Evolutionary conservation across 108 stramenopile species (phyloP), one percentile per base, ranked within the genome.

Genomic region (Schizochytrium sp.): DNA sequence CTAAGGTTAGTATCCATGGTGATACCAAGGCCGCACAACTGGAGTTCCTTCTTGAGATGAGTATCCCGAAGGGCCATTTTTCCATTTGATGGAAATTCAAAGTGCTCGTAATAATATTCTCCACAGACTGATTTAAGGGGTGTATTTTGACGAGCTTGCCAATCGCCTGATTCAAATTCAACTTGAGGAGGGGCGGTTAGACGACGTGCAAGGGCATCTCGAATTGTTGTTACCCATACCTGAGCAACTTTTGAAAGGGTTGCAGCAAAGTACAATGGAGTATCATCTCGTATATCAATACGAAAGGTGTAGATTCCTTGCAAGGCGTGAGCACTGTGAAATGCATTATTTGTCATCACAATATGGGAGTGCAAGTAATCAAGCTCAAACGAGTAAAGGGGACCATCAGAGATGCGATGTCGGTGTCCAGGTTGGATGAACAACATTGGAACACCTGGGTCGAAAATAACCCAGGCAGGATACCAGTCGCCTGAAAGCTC

Each of bases 391-490:
- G 64, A 44, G 42, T 7, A 69, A 44, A 69, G 64, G 28, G 42
- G 40, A 7, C 64, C 64, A 3, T 69, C 64, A 2, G 12, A 0
- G 8, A 69, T 44, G 10, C 64, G 40, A 3, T 69, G 64, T 7
- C 64, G 64, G 64, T 69, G 64, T 7, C 64, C 64, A 44, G 44
- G 64, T 44, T 69, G 64, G 3, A 69, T 44, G 64, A 69, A 44
- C 1, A 69, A 44, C 2, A 69, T 38, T 1, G 64, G 64, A 38
- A 69, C 64, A 7, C 44, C 19, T 7, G 64, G 64, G 64, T 69
- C 64, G 5, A 69, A 15, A 7, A 12, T 15, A 8, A 69, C 64
- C 64, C 64, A 69, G 64, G 64, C 64, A 38, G 64, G 64, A 44
- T 2, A 69, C 64, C 64, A 69, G 64, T 69, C 64, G 28, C 28